These are phyloP conservation scores for Boletus rubescentipes DNA, from an alignment of 768 basidiomycete genomes.

Conservation along the genomic window DNA sequence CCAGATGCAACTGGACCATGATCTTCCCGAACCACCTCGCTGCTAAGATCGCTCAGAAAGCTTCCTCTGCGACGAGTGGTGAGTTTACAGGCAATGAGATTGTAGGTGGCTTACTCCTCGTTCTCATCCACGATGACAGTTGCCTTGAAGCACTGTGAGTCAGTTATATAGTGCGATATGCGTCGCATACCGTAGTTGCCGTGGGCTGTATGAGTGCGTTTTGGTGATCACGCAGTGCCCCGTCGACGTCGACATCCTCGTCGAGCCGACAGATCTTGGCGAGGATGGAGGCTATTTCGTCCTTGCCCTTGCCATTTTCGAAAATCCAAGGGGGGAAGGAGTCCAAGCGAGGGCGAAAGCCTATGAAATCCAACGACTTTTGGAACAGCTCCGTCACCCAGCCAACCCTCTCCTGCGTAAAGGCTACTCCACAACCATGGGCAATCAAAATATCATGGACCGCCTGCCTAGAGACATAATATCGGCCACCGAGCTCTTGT, in stretches of 20 bases:
- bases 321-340: neutral
- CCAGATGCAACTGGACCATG: neutral
- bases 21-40: neutral
- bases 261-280: neutral
- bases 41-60: neutral
- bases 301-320: neutral
- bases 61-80: neutral
- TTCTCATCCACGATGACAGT: too few species aligned
- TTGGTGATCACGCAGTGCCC: too few species aligned
- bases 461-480: constrained; percentile 17
- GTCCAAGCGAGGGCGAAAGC: neutral
- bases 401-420: neutral
- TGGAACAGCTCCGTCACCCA: neutral
- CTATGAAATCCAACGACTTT: neutral
- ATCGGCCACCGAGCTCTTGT: constrained; percentile 21
- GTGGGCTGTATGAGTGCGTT: neutral
- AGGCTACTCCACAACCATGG: constrained; percentile 10
- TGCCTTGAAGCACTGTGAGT: too few species aligned
- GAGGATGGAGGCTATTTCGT: neutral
- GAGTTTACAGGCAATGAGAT: neutral
- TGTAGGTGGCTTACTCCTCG: too few species aligned
- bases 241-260: too few species aligned
- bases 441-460: constrained; percentile 23
- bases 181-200: neutral
- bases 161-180: too few species aligned